Evolutionary conservation across 2,329 filamentous ascomycete species (phyloP).

Genomic region (Neofusicoccum sp.): DNA sequence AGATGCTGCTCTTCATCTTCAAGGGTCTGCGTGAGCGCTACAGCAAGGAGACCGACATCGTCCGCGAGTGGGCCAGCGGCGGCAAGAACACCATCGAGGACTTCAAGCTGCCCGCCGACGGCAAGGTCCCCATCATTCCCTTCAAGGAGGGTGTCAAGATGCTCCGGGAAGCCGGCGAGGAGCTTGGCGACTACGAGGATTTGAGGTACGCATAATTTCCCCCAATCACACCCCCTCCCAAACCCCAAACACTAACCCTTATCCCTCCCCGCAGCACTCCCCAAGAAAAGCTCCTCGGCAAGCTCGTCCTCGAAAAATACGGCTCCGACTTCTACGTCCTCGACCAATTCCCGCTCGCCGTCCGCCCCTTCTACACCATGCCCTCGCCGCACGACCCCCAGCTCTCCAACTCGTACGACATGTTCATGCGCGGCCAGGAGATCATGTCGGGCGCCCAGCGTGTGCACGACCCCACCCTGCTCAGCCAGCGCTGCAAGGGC

Average conservation of each 20-base stretch:
- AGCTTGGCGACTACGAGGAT: slow-evolving; percentile 77
- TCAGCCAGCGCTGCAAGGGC: slow-evolving; percentile 60
- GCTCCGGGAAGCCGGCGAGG: slow-evolving; percentile 74
- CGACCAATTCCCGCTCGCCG: slow-evolving; percentile 90
- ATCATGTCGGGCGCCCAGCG: slow-evolving; percentile 70
- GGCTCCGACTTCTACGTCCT: slow-evolving; percentile 95
- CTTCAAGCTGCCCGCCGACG: slow-evolving; percentile 73
- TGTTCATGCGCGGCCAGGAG: slow-evolving; percentile 72
- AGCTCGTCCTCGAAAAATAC: slow-evolving; percentile 84
- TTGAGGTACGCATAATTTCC: slow-evolving; percentile 52
- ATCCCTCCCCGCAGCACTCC: slow-evolving; percentile 56
- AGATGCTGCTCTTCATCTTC: slow-evolving; percentile 78
- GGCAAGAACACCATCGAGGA: slow-evolving; percentile 73
- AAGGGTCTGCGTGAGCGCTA: slow-evolving; percentile 69
- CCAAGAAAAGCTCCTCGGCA: slow-evolving; percentile 86
- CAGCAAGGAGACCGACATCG: slow-evolving; percentile 70
- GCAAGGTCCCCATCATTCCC: slow-evolving; percentile 74
- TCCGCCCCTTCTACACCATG: slow-evolving; percentile 92
- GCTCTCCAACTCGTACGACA: slow-evolving; percentile 66
- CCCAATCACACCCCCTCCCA: not conserved
- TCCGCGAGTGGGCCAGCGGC: slow-evolving; percentile 53
- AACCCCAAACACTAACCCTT: not conserved
- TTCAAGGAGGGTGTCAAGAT: slow-evolving; percentile 79
- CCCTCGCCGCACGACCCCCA: slow-evolving; percentile 55
- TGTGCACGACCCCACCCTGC: slow-evolving; percentile 63